Conservation (phyloP, 140 eudicot genomes). For the Anethum foeniculum region DNA sequence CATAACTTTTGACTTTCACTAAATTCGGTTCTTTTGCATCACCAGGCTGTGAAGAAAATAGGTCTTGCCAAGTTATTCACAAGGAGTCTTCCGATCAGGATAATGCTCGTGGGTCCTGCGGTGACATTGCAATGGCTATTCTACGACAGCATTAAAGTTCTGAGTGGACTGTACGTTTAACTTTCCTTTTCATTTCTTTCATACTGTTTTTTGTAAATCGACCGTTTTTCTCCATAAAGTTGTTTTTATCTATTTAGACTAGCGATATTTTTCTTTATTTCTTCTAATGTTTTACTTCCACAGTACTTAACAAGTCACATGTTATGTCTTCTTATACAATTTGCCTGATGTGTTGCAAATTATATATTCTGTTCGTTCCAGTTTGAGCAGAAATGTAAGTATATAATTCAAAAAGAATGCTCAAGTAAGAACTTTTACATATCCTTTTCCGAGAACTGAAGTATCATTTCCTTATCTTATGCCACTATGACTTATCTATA, state of each 20-base stretch:
- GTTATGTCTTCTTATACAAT: neutral
- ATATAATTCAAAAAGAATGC: neutral
- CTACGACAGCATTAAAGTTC: slow-evolving; percentile 54
- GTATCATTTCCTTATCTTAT: neutral
- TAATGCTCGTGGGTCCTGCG: slow-evolving; percentile 67
- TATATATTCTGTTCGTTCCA: neutral
- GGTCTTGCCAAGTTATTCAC: slow-evolving; percentile 48
- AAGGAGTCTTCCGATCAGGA: slow-evolving; percentile 62
- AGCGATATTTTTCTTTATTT: neutral
- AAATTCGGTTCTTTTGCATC: neutral
- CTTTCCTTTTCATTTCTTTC: neutral
- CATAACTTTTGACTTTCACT: neutral
- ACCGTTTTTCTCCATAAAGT: neutral
- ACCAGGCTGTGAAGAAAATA: slow-evolving; percentile 57
- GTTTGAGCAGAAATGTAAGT: neutral
- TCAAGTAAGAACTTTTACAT: neutral
- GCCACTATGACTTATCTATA: neutral
- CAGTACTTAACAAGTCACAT: neutral
- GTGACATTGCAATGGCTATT: slow-evolving; percentile 71
- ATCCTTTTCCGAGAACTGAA: neutral
- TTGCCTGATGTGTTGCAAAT: neutral
- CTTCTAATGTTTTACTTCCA: neutral
- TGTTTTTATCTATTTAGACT: neutral
- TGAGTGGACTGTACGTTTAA: slow-evolving; percentile 64
- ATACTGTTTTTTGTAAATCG: neutral